Percentiles rank a stretch among this genome's conserved stretches.
Evolutionary conservation across 2,329 filamentous ascomycete species (phyloP).

Genomic region (Colletotrichum sp.): DNA sequence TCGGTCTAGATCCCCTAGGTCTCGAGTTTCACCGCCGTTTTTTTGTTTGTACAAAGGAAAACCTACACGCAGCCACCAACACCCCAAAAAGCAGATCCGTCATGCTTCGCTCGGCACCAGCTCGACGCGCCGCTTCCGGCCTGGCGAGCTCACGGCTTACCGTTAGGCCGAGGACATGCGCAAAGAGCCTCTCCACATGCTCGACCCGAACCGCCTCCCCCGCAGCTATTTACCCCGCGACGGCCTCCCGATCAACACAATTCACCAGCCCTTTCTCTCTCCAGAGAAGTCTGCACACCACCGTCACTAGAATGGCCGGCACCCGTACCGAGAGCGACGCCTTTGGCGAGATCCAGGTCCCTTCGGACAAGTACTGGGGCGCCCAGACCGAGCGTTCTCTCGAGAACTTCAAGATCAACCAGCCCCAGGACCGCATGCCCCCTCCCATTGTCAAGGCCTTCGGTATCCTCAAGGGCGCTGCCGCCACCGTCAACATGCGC

Average conservation of each 20-base stretch:
- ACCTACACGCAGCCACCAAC: background rate
- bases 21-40: background rate
- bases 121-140: slow-evolving; percentile 21
- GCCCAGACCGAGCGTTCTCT: slow-evolving; percentile 96
- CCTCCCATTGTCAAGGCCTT: slow-evolving; percentile 91
- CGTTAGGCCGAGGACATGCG: slow-evolving; percentile 20
- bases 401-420: slow-evolving; percentile 99
- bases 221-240: slow-evolving; percentile 19
- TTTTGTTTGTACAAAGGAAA: background rate
- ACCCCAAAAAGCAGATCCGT: background rate
- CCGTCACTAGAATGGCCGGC: slow-evolving; percentile 53
- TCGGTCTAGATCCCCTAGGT: background rate
- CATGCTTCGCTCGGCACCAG: slow-evolving; percentile 20
- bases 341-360: slow-evolving; percentile 95
- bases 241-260: slow-evolving; percentile 8
- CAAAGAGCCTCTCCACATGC: slow-evolving; percentile 20
- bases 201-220: slow-evolving; percentile 18
- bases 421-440: slow-evolving; percentile 98
- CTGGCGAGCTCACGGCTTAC: slow-evolving; percentile 19
- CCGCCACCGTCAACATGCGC: slow-evolving; percentile 93
- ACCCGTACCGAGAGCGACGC: slow-evolving; percentile 92
- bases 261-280: slow-evolving; percentile 8
- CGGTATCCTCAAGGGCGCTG: slow-evolving; percentile 96
- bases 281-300: slow-evolving; percentile 43
- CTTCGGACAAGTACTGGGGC: slow-evolving; percentile 96